Conservation (phyloP, 2,329 filamentous ascomycete species). For the Aureobasidium musti region DNA sequence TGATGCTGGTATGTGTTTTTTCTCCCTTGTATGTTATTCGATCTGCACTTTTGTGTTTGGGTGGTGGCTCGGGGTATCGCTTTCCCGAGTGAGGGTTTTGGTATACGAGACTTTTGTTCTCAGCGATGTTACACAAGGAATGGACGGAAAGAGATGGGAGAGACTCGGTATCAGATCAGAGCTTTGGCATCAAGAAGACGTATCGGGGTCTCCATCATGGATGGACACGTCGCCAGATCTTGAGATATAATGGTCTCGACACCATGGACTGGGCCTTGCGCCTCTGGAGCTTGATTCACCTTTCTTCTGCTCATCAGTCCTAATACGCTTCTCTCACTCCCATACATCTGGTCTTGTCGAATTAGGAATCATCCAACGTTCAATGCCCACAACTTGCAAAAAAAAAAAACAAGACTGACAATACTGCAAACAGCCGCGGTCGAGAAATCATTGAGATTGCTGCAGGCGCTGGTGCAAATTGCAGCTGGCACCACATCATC, state of each 20-base stretch:
- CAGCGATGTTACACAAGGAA: too few species aligned
- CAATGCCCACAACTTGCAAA: not conserved
- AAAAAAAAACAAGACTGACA: not conserved
- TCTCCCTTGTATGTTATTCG: not conserved
- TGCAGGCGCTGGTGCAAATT: conserved; percentile 50
- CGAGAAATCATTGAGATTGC: conserved; percentile 61
- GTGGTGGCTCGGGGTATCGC: not conserved
- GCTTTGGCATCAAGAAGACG: too few species aligned
- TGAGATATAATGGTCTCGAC: too few species aligned
- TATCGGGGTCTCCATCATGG: too few species aligned
- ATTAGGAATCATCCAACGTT: too few species aligned
- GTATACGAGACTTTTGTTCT: not conserved
- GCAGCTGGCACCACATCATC: conserved; percentile 43
- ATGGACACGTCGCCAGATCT: too few species aligned
- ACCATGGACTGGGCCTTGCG: too few species aligned
- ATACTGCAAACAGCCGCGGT: conserved; percentile 53
- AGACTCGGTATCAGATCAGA: too few species aligned
- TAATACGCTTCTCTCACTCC: too few species aligned
- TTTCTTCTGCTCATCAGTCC: too few species aligned
- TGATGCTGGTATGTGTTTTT: conserved; percentile 16
- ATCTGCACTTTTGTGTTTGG: not conserved
- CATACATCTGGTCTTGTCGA: too few species aligned
- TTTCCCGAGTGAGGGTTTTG: not conserved
- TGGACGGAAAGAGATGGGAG: not conserved
- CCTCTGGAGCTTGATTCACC: too few species aligned